Base-by-base conservation (phyloP, 176 grass and related monocot genomes). In the Eremochloa ophiuroides region DNA sequence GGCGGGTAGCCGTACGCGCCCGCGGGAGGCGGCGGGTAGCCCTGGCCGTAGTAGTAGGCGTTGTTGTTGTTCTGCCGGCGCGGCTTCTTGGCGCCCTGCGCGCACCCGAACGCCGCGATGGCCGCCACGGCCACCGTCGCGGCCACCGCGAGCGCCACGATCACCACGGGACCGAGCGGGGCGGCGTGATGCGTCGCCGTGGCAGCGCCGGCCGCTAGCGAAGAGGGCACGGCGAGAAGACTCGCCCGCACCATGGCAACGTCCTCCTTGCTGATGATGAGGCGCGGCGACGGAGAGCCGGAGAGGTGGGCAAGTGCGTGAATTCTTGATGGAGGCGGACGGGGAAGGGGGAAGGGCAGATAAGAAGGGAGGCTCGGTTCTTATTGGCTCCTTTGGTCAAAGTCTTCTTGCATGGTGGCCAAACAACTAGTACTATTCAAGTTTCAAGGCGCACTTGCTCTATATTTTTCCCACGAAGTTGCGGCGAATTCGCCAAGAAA, bases 91-190 rank as follows among this genome's bases (percentile, higher is more conserved):
- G 64, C 77, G 2, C 87, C 64, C 20, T 85, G n/a, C 10, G 87
- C 87, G 71, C 87, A 89, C 26, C 82, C 87, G 77, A 89, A 85
- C 10, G 77, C 87, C 4, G 82, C 87, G 31, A 89, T 15, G 20
- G 87, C 87, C 0, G 77, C 87, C 42, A 89, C 27, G 1, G 77
- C 77, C 26, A 56, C 62, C 51, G 53, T 70, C 20, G 62, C 41
- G 1, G n/a, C 70, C 17, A 60, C 68, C 22, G 42, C 82, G 48
- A 81, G 6, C 42, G 20, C 3, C 11, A 85, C 42, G 29, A 89
- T 2, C 15, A 22, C 42, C 31, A 17, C 62, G 0, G 62, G 62
- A 27, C 27, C 14, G 1, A 68, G 42, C 8, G 5, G 1, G 58
- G 0, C 12, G 31, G 10, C 62, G 8, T 72, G 68, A 1, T 28